These are phyloP conservation scores for Eimeria necatrix DNA, from an alignment of 169 alveolate genomes.

Conservation along the genomic window DNA sequence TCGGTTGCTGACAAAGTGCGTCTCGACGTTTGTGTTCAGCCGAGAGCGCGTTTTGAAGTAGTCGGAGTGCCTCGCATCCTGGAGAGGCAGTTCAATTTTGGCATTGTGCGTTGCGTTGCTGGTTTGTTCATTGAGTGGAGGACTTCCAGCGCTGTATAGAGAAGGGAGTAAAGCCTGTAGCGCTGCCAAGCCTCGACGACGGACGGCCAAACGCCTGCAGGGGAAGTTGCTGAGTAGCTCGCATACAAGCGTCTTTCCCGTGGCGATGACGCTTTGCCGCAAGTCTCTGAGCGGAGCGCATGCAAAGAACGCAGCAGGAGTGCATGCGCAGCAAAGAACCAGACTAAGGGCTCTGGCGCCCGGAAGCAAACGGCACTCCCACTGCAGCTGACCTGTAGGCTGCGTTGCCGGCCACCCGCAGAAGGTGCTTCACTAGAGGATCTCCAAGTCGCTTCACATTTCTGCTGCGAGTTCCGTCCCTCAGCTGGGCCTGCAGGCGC, in stretches of 20 bases:
- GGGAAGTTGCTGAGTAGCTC: conserved; percentile 71
- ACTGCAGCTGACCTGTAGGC: conserved; percentile 72
- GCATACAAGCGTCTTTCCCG: conserved; percentile 63
- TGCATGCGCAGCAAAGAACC: not conserved
- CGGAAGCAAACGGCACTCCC: not conserved
- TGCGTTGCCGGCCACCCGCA: conserved; percentile 72
- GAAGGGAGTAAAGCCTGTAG: conserved; percentile 28
- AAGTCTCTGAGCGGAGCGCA: conserved; percentile 29
- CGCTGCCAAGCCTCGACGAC: conserved; percentile 49
- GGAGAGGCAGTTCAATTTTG: not conserved
- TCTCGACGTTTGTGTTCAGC: conserved; percentile 32
- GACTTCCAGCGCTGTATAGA: not conserved
- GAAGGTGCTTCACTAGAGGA: conserved; percentile 54
- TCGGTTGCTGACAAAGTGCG: conserved; percentile 71
- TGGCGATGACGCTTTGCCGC: conserved; percentile 76
- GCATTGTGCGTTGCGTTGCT: not conserved
- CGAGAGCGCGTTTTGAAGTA: not conserved
- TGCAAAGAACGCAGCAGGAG: not conserved
- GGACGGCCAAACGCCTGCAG: conserved; percentile 63
- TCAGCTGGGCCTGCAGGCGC: conserved; percentile 65
- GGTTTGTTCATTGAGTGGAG: not conserved
- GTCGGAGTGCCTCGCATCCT: not conserved
- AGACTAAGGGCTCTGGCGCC: not conserved
- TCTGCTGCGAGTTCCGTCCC: conserved; percentile 64
- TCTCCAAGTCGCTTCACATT: conserved; percentile 61